Conservation (phyloP, 495 filamentous ascomycete species). For the Xylaria cubensis region DNA sequence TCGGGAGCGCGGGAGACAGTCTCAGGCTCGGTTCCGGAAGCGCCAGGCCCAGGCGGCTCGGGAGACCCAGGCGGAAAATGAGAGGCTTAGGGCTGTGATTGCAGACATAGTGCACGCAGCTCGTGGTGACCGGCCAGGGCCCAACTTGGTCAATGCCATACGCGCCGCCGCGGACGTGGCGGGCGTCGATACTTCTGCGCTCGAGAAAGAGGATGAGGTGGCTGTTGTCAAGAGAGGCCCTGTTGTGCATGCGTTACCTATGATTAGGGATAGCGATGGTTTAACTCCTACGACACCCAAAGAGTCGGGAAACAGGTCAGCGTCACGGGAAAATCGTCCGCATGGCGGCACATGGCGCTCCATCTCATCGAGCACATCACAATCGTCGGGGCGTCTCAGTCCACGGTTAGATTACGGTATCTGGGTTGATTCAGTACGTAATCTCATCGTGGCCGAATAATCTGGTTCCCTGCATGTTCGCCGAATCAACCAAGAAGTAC, state of each 20-base stretch:
- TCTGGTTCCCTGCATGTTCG: not conserved
- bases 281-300: not conserved
- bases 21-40: constrained; percentile 35
- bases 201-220: not conserved
- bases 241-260: not conserved
- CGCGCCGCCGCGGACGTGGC: constrained; percentile 29
- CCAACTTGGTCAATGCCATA: constrained; percentile 28
- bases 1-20: constrained; percentile 35
- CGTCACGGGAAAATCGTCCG: not conserved
- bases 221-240: not conserved
- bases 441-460: not conserved
- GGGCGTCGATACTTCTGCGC: constrained; percentile 16
- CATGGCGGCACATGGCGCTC: not conserved
- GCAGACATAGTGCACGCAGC: constrained; percentile 23
- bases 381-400: constrained; percentile 1
- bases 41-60: constrained; percentile 23
- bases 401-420: constrained; percentile 33
- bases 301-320: not conserved
- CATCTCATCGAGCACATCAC: not conserved
- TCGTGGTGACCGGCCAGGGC: constrained; percentile 26
- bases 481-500: not conserved
- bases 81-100: constrained; percentile 33
- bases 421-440: constrained; percentile 30
- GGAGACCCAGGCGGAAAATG: constrained; percentile 24
- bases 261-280: not conserved